Conservation (phyloP, 306 rosid genomes). For the Notholithocarpus densiflorus region DNA sequence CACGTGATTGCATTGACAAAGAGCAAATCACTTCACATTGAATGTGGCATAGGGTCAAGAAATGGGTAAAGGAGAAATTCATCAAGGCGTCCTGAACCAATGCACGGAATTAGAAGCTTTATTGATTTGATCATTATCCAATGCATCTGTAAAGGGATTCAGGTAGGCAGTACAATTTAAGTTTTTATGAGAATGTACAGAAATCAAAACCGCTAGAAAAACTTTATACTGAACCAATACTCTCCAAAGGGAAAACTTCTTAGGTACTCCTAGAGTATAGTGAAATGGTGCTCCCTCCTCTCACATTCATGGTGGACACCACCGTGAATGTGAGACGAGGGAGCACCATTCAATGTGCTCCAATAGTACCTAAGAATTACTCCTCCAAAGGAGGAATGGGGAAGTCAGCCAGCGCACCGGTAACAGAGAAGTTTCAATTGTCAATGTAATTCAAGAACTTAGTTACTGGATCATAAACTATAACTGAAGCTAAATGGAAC, state of each 20-base stretch:
- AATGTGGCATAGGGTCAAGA: background rate
- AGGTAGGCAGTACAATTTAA: background rate
- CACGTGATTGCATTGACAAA: background rate
- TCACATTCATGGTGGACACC: too few relatives aligned
- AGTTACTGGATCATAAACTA: slow-evolving; percentile 79
- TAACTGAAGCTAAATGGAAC: slow-evolving; percentile 55
- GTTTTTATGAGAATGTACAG: background rate
- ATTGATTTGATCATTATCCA: background rate
- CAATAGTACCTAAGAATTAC: slow-evolving; percentile 31
- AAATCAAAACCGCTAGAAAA: background rate
- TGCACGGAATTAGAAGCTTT: background rate
- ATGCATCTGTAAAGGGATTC: background rate
- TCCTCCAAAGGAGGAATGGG: slow-evolving; percentile 72
- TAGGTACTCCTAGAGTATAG: background rate
- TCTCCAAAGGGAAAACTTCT: background rate
- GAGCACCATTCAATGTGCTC: background rate
- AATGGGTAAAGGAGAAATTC: background rate
- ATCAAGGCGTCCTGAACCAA: background rate
- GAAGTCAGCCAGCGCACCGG: slow-evolving; percentile 84
- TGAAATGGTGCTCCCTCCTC: too few relatives aligned
- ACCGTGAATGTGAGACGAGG: too few relatives aligned
- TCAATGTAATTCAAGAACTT: slow-evolving; percentile 67
- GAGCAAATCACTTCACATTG: background rate
- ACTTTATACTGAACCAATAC: background rate
- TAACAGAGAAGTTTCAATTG: slow-evolving; percentile 71